Evolutionary conservation across 2,329 filamentous ascomycete genomes (phyloP).

Genomic region (Teratosphaeria zuluensis): DNA sequence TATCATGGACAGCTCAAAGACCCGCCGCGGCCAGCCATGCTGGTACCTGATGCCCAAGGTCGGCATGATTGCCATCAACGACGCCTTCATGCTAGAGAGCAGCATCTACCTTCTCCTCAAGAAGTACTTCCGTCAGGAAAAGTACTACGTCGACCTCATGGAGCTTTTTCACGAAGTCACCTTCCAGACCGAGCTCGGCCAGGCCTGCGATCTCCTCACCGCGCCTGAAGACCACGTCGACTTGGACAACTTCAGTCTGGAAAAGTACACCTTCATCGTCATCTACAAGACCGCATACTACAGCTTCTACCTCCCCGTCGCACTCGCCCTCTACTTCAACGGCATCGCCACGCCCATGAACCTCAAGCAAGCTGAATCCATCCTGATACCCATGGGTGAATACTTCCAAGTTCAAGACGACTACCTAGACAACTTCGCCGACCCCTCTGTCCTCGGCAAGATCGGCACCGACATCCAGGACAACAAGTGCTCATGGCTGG

Average conservation of each 20-base stretch:
- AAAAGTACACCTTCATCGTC: conserved; percentile 97
- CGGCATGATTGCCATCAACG: conserved; percentile 96
- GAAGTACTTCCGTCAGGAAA: conserved; percentile 84
- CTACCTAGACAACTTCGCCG: conserved; percentile 95
- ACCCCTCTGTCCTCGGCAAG: conserved; percentile 89
- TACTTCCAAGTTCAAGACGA: conserved; percentile 99
- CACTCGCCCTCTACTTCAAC: conserved; percentile 76
- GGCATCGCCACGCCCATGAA: conserved; percentile 79
- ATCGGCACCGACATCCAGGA: conserved; percentile 98
- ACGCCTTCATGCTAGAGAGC: conserved; percentile 89
- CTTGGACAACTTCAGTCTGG: conserved; percentile 86
- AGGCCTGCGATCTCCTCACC: conserved; percentile 88
- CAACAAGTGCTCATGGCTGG: conserved; percentile 98
- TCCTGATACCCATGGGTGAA: conserved; percentile 92
- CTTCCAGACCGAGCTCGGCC: conserved; percentile 90
- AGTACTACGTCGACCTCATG: conserved; percentile 78
- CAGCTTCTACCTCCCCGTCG: conserved; percentile 96
- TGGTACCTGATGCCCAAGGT: conserved; percentile 90
- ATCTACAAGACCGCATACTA: conserved; percentile 99
- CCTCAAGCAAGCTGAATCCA: conserved; percentile 78
- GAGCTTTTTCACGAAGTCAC: conserved; percentile 95
- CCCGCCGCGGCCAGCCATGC: conserved; percentile 85
- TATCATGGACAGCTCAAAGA: conserved; percentile 96
- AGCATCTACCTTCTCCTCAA: conserved; percentile 85
- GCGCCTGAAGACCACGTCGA: conserved; percentile 90